Base-by-base conservation (phyloP, 768 basidiomycete species). In the Kwoniella dejecticola region DNA sequence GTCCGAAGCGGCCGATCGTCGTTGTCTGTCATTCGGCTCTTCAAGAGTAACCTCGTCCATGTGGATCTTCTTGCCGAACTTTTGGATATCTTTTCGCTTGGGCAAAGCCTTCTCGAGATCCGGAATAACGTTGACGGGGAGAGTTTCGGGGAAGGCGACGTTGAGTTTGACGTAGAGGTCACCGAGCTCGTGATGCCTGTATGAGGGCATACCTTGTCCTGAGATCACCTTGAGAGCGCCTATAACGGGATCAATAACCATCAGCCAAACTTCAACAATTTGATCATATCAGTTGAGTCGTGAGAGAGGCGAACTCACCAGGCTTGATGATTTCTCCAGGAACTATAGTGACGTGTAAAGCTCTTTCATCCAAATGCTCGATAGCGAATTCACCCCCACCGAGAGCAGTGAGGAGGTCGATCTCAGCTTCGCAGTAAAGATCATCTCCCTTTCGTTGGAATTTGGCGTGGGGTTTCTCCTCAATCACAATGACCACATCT, bases 131-230 rank as follows among this genome's bases (percentile, higher is more conserved):
- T 83, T 81, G 30, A 86, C 82, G 61, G 88, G 84, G 78, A 99
- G 85, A 57, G 80, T 75, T 29, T 92, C 90, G 36, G 96, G 96
- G 86, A 98, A 99, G 60, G 83, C 85, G 75, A 99, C 90, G 64
- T 83, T 83, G 69, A 98, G 81, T 75, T 87, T 89, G 79, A 99
- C 84, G 77, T 86, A 92, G 62, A 99, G 84, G 80, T 98, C 92
- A 38, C 96, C 96, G 40, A 87, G 85, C 76, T 99, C 93, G 81
- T 98, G 96, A 81, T 98, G 95, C 63, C 96, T 87, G 79, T 90
- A 90, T 52, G 96, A 97, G 12, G 95, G 96, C 96, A 99, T 99
- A 64, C 96, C 96, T 81, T 98, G 94, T 4, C 89, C 90, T 49
- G 85, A 85, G 70, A 99, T 88, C 67, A 94, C 88, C 81, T 96